Evolutionary conservation across 2,329 filamentous ascomycete species (phyloP).

Genomic region (Microascus cirrosus): DNA sequence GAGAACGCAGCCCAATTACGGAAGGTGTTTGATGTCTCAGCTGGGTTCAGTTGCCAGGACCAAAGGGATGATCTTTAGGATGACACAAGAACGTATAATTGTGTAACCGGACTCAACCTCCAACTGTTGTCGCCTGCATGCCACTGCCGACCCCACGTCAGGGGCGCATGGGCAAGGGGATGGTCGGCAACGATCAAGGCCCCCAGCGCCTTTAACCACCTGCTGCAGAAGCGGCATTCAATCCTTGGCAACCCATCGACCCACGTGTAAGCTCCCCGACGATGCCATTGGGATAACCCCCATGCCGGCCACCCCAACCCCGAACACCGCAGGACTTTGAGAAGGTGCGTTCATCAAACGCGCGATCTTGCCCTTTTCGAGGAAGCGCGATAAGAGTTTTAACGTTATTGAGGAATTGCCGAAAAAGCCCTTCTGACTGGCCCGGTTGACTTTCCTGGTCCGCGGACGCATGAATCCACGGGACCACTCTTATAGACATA

Average conservation of each 20-base stretch:
- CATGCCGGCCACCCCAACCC: too few relatives aligned
- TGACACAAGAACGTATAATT: background rate
- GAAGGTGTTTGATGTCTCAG: background rate
- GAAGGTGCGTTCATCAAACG: too few relatives aligned
- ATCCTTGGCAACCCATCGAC: background rate
- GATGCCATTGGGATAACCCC: background rate
- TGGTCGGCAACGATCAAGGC: background rate
- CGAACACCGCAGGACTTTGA: too few relatives aligned
- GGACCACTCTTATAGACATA: background rate
- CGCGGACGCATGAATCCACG: background rate
- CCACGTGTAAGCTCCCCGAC: background rate
- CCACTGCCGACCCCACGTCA: background rate
- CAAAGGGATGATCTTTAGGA: background rate
- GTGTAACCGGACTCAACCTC: too few relatives aligned
- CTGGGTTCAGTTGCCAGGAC: background rate
- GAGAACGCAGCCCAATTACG: conserved; percentile 1
- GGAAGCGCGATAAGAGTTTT: background rate
- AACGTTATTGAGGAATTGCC: background rate
- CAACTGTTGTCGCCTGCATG: background rate
- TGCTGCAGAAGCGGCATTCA: background rate
- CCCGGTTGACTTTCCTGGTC: background rate
- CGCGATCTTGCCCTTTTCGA: too few relatives aligned
- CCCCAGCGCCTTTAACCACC: background rate
- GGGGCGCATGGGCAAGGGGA: background rate
- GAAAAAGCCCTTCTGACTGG: background rate